Evolutionary conservation across 2,329 filamentous ascomycete genomes (phyloP).

Genomic region (Phaeosphaeria sp.): DNA sequence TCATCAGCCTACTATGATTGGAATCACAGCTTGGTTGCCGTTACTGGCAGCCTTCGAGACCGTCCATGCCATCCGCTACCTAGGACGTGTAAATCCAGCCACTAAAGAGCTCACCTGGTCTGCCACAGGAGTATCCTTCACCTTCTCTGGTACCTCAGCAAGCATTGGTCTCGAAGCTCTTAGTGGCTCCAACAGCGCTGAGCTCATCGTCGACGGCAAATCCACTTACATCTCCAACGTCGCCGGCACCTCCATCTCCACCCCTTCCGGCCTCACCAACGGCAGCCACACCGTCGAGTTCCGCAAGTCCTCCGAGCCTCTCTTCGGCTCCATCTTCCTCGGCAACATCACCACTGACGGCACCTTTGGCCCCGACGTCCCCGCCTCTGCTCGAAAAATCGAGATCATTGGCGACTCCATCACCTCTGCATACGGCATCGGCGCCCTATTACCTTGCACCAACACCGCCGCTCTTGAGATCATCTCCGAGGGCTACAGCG

Average conservation of each 20-base stretch:
- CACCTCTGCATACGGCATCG: constrained; percentile 54
- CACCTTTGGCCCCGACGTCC: constrained; percentile 19
- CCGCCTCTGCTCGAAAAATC: constrained; percentile 44
- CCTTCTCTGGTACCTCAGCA: constrained; percentile 51
- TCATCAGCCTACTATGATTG: neutral
- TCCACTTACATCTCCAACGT: constrained; percentile 34
- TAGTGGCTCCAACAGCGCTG: constrained; percentile 43
- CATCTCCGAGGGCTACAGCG: constrained; percentile 53
- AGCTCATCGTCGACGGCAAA: constrained; percentile 44
- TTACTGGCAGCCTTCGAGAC: neutral
- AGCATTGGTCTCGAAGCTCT: constrained; percentile 42
- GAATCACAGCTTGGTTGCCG: neutral
- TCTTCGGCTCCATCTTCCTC: constrained; percentile 44
- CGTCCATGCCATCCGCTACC: neutral
- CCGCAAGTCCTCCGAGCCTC: constrained; percentile 49
- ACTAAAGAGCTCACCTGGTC: constrained; percentile 54
- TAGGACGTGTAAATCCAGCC: constrained; percentile 50
- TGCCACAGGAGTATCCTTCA: constrained; percentile 52
- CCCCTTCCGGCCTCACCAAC: constrained; percentile 33
- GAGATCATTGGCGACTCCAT: constrained; percentile 57
- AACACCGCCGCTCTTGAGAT: constrained; percentile 51
- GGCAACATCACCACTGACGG: constrained; percentile 37
- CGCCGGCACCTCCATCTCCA: constrained; percentile 37
- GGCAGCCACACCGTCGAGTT: constrained; percentile 49
- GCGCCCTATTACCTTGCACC: constrained; percentile 49